Evolutionary conservation across 2,329 filamentous ascomycete species (phyloP).

Genomic region (Aureobasidium melanogenum): DNA sequence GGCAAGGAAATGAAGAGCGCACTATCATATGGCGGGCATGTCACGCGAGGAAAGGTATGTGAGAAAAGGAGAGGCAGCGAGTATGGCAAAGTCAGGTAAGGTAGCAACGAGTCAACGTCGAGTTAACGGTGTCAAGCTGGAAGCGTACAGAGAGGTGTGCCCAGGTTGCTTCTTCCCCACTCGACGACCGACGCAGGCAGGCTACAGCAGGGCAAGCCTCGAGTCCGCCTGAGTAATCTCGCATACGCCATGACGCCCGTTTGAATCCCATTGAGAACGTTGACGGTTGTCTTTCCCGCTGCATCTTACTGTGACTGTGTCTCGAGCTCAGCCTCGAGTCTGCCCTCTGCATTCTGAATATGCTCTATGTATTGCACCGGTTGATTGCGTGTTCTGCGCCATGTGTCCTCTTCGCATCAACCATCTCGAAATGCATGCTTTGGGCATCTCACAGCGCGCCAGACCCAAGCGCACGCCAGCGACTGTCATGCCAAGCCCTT

Average conservation of each 20-base stretch:
- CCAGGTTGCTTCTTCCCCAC: neutral
- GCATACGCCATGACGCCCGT: neutral
- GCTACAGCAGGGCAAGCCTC: neutral
- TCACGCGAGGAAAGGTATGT: slow-evolving; percentile 7
- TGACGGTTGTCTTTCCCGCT: neutral
- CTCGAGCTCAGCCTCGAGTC: neutral
- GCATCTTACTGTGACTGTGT: neutral
- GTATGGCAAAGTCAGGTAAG: neutral
- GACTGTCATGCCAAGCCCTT: neutral
- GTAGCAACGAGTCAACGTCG: slow-evolving; percentile 5
- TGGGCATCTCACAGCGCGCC: neutral
- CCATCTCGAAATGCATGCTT: neutral
- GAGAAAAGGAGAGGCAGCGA: slow-evolving; percentile 10
- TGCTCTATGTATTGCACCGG: neutral
- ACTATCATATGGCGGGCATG: slow-evolving; percentile 9
- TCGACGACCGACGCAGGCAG: neutral
- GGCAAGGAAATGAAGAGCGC: slow-evolving; percentile 6
- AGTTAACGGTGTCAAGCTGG: slow-evolving; percentile 6
- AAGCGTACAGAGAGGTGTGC: slow-evolving; percentile 7
- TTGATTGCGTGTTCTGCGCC: neutral
- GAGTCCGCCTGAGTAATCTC: slow-evolving; percentile 2
- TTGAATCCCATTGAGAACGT: neutral
- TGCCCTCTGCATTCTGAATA: neutral
- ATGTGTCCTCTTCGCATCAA: neutral
- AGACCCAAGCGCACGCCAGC: neutral